Conservation (phyloP, 2,329 filamentous ascomycete species). For the Curvularia verruculosa region DNA sequence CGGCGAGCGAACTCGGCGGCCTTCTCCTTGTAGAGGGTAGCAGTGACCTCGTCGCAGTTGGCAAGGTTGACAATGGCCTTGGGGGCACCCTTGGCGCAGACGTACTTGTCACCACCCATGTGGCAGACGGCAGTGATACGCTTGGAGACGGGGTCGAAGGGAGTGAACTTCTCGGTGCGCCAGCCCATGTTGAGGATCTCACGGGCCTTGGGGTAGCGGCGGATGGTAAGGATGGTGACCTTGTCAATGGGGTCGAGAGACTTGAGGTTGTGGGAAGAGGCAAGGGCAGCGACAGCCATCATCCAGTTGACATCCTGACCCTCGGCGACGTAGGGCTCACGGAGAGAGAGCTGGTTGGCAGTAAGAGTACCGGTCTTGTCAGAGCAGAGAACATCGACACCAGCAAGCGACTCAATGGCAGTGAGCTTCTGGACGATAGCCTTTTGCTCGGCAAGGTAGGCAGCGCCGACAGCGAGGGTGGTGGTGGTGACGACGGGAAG, state of each 20-base stretch:
- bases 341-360: constrained; percentile 76
- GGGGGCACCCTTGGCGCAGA: constrained; percentile 78
- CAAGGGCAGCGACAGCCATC: constrained; percentile 79
- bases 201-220: constrained; percentile 76
- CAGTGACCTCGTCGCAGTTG: constrained; percentile 69
- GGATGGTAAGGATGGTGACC: constrained; percentile 76
- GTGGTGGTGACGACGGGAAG: constrained; percentile 80
- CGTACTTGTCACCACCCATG: constrained; percentile 72
- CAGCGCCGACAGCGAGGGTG: constrained; percentile 76
- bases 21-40: constrained; percentile 72
- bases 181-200: constrained; percentile 77
- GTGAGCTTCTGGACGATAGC: constrained; percentile 81
- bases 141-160: constrained; percentile 81
- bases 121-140: constrained; percentile 74
- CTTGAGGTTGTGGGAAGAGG: constrained; percentile 79
- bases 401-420: constrained; percentile 69
- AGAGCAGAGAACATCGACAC: constrained; percentile 80
- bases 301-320: constrained; percentile 83
- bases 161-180: constrained; percentile 78
- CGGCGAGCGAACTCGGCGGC: constrained; percentile 76
- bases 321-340: constrained; percentile 77
- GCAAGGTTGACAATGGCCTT: constrained; percentile 75
- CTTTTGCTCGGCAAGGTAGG: constrained; percentile 77
- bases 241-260: constrained; percentile 81
- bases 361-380: constrained; percentile 82